Percentiles rank a stretch among this genome's conserved stretches.
phyloP scores from a whole-genome alignment of 805 yeast genomes.

The Kazachstania kunashirensis region DNA sequence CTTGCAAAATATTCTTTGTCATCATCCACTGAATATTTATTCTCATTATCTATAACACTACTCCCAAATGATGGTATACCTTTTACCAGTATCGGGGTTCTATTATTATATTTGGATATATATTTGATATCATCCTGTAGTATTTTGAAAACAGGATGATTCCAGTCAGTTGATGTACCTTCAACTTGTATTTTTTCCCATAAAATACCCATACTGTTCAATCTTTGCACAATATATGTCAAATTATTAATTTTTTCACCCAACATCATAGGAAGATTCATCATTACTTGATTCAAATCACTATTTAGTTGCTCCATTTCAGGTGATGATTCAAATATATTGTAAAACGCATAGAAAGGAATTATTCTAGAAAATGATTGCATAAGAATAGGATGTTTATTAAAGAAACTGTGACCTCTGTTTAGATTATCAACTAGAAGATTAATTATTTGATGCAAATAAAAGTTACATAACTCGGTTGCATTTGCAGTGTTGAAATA shows the following conservation, averaged over 20 bases:
- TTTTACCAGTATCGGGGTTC: slow-evolving; percentile 7
- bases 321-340: slow-evolving; percentile 13
- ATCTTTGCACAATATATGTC: slow-evolving; percentile 11
- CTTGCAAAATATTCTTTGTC: slow-evolving; percentile 3
- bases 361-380: slow-evolving; percentile 13
- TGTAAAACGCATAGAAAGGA: slow-evolving; percentile 20
- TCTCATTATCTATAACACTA: background rate
- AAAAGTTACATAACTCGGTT: slow-evolving; percentile 12
- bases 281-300: slow-evolving; percentile 17
- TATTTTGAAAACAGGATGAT: slow-evolving; percentile 23
- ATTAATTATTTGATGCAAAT: slow-evolving; percentile 14
- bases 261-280: slow-evolving; percentile 10
- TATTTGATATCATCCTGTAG: slow-evolving; percentile 20
- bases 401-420: slow-evolving; percentile 9
- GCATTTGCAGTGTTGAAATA: slow-evolving; percentile 16
- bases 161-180: slow-evolving; percentile 11
- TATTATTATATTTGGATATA: slow-evolving; percentile 6
- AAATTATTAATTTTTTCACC: slow-evolving; percentile 11
- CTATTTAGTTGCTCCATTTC: slow-evolving; percentile 13
- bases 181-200: slow-evolving; percentile 20
- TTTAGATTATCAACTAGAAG: slow-evolving; percentile 16
- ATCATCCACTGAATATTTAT: slow-evolving; percentile 3
- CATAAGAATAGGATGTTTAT: slow-evolving; percentile 21
- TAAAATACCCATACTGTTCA: slow-evolving; percentile 12
- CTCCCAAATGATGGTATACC: slow-evolving; percentile 3